phyloP scores from a whole-genome alignment of 106 monocot species.

The Apostasia ramifera region DNA sequence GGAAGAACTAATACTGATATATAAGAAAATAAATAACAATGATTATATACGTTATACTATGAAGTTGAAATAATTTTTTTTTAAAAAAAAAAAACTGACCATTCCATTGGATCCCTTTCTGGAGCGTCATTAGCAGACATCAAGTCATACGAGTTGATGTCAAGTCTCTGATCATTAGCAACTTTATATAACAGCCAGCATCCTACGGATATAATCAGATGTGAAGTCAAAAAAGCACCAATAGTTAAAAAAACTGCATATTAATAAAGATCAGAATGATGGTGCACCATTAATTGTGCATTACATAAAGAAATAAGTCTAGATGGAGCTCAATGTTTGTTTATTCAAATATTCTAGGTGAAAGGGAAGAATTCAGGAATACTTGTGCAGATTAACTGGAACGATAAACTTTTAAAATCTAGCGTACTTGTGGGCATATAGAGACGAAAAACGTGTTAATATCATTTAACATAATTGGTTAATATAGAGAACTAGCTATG shows the following conservation, averaged over 20 bases:
- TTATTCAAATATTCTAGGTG: no score
- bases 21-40: no score
- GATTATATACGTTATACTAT: no score
- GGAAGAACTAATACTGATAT: no score
- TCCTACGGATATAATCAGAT: conserved; percentile 32
- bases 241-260: neutral
- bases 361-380: no score
- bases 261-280: neutral
- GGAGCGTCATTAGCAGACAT: conserved; percentile 93
- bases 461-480: no score
- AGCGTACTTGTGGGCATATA: no score
- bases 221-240: neutral
- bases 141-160: conserved; percentile 62
- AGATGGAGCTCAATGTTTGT: no score
- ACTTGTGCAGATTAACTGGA: no score
- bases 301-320: neutral
- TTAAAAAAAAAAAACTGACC: conserved; percentile 32
- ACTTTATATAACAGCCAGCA: conserved; percentile 84
- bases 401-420: no score
- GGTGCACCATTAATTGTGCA: neutral
- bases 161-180: conserved; percentile 32
- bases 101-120: conserved; percentile 87
- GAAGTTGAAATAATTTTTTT: neutral
- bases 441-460: no score
- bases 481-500: no score